A percentile compares a stretch with the other conserved stretches of the same genome.
Evolutionary conservation across 306 rosid genomes (phyloP).

Genomic region (Trifolium pratense): DNA sequence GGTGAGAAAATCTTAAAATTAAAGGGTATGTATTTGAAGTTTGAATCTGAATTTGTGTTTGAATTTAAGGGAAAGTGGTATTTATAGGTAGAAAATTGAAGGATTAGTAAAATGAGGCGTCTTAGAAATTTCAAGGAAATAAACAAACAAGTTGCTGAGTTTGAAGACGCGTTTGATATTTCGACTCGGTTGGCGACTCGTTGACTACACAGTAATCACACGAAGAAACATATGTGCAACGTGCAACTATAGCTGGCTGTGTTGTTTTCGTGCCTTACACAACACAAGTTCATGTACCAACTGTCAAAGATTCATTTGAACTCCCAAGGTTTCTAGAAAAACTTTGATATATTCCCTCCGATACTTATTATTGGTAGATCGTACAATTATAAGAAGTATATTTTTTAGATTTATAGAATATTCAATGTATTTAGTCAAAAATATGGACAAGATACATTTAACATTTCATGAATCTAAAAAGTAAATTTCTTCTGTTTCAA

Average conservation of each 20-base stretch:
- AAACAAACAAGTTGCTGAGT: neutral
- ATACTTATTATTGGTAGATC: no score
- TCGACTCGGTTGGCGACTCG: neutral
- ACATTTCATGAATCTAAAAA: no score
- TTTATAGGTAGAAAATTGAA: neutral
- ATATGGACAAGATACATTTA: no score
- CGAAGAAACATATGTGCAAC: neutral
- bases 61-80: neutral
- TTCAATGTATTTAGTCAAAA: no score
- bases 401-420: no score
- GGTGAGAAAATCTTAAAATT: neutral
- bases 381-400: no score
- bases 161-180: neutral
- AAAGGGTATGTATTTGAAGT: neutral
- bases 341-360: no score
- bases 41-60: neutral
- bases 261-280: no score
- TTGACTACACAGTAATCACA: neutral
- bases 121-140: neutral
- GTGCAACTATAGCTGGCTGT: neutral
- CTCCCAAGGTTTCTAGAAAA: no score
- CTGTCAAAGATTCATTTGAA: no score
- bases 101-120: slow-evolving; percentile 10
- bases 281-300: no score
- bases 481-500: no score